A percentile compares a stretch with the other conserved stretches of the same genome.
Evolutionary conservation across 148 eudicot species (phyloP).

Genomic region (Persicaria maculosa): DNA sequence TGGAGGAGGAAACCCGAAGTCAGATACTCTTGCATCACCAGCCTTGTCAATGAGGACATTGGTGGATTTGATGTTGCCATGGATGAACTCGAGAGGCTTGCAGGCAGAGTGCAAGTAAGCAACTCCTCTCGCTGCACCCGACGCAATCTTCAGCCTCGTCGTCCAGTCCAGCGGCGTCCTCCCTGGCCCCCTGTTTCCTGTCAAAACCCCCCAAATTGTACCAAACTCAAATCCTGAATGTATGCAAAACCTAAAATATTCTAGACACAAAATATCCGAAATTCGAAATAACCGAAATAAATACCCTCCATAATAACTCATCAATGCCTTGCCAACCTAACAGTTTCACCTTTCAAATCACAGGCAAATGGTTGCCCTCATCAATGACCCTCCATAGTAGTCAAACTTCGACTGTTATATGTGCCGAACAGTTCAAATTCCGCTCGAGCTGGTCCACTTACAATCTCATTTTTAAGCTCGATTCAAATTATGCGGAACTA

Average conservation of each 20-base stretch:
- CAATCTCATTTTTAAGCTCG: too few species aligned
- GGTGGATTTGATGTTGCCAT: constrained; percentile 88
- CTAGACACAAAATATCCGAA: not conserved
- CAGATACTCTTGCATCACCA: constrained; percentile 63
- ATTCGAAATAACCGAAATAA: too few species aligned
- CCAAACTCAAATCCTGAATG: too few species aligned
- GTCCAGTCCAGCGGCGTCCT: constrained; percentile 91
- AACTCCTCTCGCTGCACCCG: constrained; percentile 71
- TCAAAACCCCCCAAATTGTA: not conserved
- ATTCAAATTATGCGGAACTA: too few species aligned
- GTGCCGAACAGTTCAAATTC: too few species aligned
- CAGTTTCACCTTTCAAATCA: not conserved
- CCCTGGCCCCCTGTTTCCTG: constrained; percentile 92
- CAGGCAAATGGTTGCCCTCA: not conserved
- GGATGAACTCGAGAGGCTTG: constrained; percentile 53
- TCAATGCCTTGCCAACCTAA: too few species aligned
- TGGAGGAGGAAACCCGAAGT: constrained; percentile 65
- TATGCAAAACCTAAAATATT: too few species aligned
- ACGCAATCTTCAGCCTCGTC: constrained; percentile 68
- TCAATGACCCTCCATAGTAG: not conserved
- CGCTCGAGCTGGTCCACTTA: too few species aligned
- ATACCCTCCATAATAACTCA: too few species aligned
- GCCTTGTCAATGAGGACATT: constrained; percentile 70
- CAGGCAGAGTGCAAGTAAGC: constrained; percentile 64
- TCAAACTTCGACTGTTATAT: too few species aligned